phyloP scores from a whole-genome alignment of 495 filamentous ascomycete genomes.

The Massariosphaeria phaeospora region DNA sequence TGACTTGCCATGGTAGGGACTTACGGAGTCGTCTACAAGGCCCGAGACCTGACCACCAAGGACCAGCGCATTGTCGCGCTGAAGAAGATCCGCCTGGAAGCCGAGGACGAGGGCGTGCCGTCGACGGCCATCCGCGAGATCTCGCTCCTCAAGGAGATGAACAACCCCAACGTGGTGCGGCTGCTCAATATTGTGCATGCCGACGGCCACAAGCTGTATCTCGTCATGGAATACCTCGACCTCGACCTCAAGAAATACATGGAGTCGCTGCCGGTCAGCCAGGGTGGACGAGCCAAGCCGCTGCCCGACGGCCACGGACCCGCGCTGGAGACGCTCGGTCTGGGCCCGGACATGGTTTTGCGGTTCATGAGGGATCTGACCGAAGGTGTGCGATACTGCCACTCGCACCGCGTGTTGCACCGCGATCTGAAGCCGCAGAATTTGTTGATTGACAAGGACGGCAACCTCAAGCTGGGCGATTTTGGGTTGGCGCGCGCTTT shows the following conservation, averaged over 20 bases:
- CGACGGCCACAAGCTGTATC: slow-evolving; percentile 94
- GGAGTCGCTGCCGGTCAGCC: slow-evolving; percentile 87
- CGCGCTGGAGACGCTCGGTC: slow-evolving; percentile 64
- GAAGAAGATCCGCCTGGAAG: slow-evolving; percentile 98
- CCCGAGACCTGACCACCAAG: slow-evolving; percentile 89
- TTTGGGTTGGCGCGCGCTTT: slow-evolving; percentile 96
- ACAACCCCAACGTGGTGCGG: slow-evolving; percentile 95
- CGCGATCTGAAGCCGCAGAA: slow-evolving; percentile 98
- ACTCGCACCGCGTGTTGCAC: slow-evolving; percentile 90
- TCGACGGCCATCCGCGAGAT: slow-evolving; percentile 99
- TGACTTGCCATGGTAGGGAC: slow-evolving; percentile 33
- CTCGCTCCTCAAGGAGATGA: slow-evolving; percentile 97
- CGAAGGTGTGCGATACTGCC: slow-evolving; percentile 88
- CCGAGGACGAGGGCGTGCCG: slow-evolving; percentile 89
- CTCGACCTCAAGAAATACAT: slow-evolving; percentile 99
- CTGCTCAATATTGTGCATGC: slow-evolving; percentile 99
- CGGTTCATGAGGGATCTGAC: slow-evolving; percentile 96
- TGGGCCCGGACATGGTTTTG: slow-evolving; percentile 89
- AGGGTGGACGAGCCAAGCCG: slow-evolving; percentile 84
- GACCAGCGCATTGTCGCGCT: slow-evolving; percentile 79
- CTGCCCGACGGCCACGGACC: slow-evolving; percentile 71
- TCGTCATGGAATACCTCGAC: slow-evolving; percentile 98
- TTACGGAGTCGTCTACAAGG: slow-evolving; percentile 78
- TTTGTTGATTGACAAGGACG: slow-evolving; percentile 86
- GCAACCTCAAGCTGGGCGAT: slow-evolving; percentile 95